phyloP scores from a whole-genome alignment of 805 yeast genomes.

The Barnettozyma sp. region DNA sequence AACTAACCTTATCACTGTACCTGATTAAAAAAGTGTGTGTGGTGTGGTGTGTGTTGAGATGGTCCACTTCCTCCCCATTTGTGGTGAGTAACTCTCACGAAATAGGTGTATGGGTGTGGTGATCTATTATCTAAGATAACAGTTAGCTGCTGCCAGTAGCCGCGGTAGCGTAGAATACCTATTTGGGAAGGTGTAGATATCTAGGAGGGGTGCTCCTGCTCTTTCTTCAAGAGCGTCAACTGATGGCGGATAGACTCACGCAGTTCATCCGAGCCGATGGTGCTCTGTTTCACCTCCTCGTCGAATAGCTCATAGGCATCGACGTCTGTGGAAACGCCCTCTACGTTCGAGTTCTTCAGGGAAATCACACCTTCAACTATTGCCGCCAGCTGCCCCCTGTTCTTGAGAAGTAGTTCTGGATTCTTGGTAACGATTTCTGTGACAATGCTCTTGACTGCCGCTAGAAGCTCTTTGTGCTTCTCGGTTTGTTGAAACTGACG shows the following conservation, averaged over 20 bases:
- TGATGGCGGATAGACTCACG: slow-evolving; percentile 7
- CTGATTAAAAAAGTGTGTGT: too few species aligned
- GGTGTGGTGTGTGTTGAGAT: too few species aligned
- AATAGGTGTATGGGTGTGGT: too few species aligned
- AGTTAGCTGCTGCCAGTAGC: too few species aligned
- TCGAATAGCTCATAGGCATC: slow-evolving; percentile 16
- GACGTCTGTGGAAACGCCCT: slow-evolving; percentile 1
- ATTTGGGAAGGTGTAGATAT: not conserved
- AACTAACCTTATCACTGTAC: too few species aligned
- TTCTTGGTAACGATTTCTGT: slow-evolving; percentile 13
- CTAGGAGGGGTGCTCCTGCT: not conserved
- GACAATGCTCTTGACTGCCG: slow-evolving; percentile 13
- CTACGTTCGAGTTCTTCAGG: slow-evolving; percentile 8
- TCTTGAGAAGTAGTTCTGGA: slow-evolving; percentile 20
- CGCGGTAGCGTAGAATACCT: slow-evolving; percentile 1
- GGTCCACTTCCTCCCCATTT: too few species aligned
- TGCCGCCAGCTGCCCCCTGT: slow-evolving; percentile 22
- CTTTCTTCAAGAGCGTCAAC: not conserved
- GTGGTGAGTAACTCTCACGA: too few species aligned
- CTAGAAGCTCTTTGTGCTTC: slow-evolving; percentile 13
- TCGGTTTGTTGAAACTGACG: slow-evolving; percentile 15
- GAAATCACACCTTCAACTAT: slow-evolving; percentile 19
- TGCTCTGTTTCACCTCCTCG: slow-evolving; percentile 15
- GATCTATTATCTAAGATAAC: too few species aligned
- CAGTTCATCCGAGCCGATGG: slow-evolving; percentile 13